A percentile compares a stretch with the other conserved stretches of the same genome.
These are phyloP conservation scores for Hymenoscyphus fructigenus DNA, from an alignment of 2,329 filamentous ascomycete species.

Conservation along the genomic window DNA sequence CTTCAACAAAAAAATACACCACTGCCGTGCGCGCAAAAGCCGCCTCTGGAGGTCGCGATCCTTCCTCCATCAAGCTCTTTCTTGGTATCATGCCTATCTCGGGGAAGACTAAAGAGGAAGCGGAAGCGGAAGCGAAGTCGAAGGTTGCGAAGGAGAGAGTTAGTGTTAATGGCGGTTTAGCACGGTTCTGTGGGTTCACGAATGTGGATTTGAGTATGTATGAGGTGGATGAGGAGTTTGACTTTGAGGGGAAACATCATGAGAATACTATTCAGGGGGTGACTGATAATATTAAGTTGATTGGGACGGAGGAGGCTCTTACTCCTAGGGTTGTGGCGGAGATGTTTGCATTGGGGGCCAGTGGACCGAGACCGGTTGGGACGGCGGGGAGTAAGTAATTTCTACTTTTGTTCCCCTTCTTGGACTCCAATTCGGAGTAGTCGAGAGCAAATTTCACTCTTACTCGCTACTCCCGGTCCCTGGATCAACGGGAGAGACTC, in stretches of 20 bases:
- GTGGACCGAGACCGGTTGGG: too few species aligned
- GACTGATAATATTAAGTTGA: neutral
- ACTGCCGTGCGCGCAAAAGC: constrained; percentile 47
- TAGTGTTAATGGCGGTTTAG: too few species aligned
- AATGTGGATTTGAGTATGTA: constrained; percentile 53
- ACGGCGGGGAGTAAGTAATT: too few species aligned
- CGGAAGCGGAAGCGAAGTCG: constrained; percentile 59
- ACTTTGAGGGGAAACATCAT: constrained; percentile 11
- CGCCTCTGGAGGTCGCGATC: constrained; percentile 52
- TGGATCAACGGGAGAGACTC: too few species aligned
- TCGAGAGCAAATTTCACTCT: too few species aligned
- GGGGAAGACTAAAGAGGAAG: constrained; percentile 64
- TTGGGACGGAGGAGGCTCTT: too few species aligned
- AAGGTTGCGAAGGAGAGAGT: too few species aligned
- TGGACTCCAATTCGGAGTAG: too few species aligned
- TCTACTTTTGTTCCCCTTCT: too few species aligned
- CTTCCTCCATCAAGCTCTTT: constrained; percentile 61
- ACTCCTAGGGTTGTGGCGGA: too few species aligned
- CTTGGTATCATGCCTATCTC: constrained; percentile 65
- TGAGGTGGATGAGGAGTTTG: constrained; percentile 1
- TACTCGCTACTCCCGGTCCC: too few species aligned
- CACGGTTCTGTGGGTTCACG: constrained; percentile 64
- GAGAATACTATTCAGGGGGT: constrained; percentile 16
- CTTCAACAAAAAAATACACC: constrained; percentile 61
- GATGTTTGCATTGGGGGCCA: too few species aligned